Evolutionary conservation across 1,139 yeast species (phyloP), one percentile per base, ranked within the genome.

Genomic region (Pneumocystis jirovecii): DNA sequence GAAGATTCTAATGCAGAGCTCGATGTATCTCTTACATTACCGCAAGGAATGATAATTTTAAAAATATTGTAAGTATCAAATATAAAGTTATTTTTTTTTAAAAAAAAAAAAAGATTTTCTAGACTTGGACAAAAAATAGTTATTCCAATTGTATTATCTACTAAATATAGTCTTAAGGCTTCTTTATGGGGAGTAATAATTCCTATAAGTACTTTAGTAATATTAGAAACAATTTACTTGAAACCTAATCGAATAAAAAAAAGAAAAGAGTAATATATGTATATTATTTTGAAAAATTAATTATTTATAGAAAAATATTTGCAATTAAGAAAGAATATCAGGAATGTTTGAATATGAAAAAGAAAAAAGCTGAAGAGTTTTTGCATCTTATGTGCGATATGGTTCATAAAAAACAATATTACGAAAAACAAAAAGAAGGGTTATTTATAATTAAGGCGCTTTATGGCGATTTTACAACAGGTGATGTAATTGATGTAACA

Each of bases 91-190:
- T n/a, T 29, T 63, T 62, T 50, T 64, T 7, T 50, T 25, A 8
- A 25, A 50, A 50, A 25, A 50, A 25, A 50, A 25, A 50, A 21
- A 50, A 50, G 57, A 50, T 61, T 65, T 45, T 64, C 65, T 4
- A 60, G 67, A 31, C 42, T 65, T 2, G 67, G 67, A 17, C 67
- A 65, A 12, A 61, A 61, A 7, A 64, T 63, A 42, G 62, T 61
- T 19, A 37, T 65, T n/a, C 67, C 67, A 4, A 56, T 65, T 17
- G 50, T 64, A 63, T 64, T 65, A 19, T 64, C 63, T 50, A 65
- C 64, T 19, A 64, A 64, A 8, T 59, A 62, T 25, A 64, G 63
- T 60, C 42, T 61, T 10, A 63, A 64, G 29, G 61, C 65, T 19
- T 61, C 64, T 42, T 42, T 65, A 56, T 65, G 63, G 45, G 67